Conservation (phyloP, 371 early-diverging fungal species). For the Mortierella sp. region DNA sequence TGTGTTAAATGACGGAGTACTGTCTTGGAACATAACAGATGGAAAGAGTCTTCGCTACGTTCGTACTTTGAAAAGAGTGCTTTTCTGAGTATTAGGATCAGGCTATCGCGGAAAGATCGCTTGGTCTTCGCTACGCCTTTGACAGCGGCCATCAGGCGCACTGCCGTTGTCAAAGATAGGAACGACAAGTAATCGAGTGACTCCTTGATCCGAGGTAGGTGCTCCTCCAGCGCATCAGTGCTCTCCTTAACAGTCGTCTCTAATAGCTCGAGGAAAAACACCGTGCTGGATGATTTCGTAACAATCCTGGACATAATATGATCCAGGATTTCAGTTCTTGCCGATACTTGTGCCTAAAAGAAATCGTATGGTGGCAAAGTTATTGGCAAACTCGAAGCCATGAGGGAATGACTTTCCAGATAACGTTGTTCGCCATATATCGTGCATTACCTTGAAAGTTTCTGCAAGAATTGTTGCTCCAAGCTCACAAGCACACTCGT, state of each 20-base stretch:
- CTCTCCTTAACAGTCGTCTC: conserved; percentile 59
- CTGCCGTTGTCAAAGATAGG: conserved; percentile 63
- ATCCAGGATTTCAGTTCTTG: conserved; percentile 70
- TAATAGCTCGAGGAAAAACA: conserved; percentile 61
- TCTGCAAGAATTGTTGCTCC: conserved; percentile 60
- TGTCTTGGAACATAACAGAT: no score
- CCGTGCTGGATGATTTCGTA: conserved; percentile 62
- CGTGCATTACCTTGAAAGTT: conserved; percentile 59
- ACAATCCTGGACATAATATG: conserved; percentile 72
- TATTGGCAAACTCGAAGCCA: not conserved
- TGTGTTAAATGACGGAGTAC: no score
- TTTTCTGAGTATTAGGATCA: conserved; percentile 70
- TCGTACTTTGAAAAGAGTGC: conserved; percentile 72
- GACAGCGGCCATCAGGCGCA: conserved; percentile 61
- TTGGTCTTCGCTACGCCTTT: conserved; percentile 62
- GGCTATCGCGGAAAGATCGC: conserved; percentile 64
- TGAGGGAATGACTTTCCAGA: not conserved
- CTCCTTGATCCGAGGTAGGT: conserved; percentile 62
- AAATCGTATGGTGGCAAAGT: not conserved
- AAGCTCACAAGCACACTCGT: conserved; percentile 54
- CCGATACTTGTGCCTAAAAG: conserved; percentile 63
- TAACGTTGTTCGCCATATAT: no score
- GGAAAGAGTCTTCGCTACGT: no score
- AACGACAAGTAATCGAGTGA: conserved; percentile 69
- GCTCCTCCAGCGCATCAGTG: conserved; percentile 47